Base-by-base conservation (phyloP, 768 basidiomycete species). In the Collybia sp. region DNA sequence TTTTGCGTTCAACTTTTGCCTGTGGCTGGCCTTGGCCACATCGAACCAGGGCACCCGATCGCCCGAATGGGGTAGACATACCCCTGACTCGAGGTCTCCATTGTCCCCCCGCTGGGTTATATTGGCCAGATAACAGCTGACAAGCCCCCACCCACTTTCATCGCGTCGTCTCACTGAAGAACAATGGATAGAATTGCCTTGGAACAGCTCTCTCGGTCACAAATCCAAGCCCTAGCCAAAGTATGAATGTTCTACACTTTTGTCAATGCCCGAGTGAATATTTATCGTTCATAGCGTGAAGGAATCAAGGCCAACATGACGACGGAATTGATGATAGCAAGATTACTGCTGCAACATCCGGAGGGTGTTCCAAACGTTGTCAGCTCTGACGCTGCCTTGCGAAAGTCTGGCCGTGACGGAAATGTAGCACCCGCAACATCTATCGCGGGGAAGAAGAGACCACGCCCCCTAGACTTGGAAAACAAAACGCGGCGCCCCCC, bases 231-330 rank as follows among this genome's bases (percentile, higher is more conserved):
- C 38, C 5, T 60, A 30, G 58, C 58, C 2, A 57, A 49, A 36
- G 58, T 54, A 43, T 13, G 54, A 20, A 20, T 4, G 10, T n/a
- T 19, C 13, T 13, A 8, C 6, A 20, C 17, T 32, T 2, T 35
- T 12, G 12, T 13, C 33, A 38, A 13, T 31, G 4, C 17, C 18
- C 9, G n/a, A 17, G 12, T 43, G 30, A 38, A 19, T 25, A n/a
- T 13, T 6, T 12, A 6, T 6, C 44, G 39, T 31, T 33, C 38
- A 34, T 32, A 61, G 60, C 53, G 42, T 41, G 51, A 57, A 42
- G 47, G 49, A 10, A 43, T 61, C n/a, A 61, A 45, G 44, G 58
- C 58, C 12, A 58, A 58, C 35, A 36, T 18, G 12, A 59, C 51
- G 45, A 59, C 49, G 18, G 35, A 43, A 20, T 44, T 46, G 19